These are phyloP conservation scores for Rhizopogon vulgaris DNA, from an alignment of 768 basidiomycete species.

Conservation along the genomic window DNA sequence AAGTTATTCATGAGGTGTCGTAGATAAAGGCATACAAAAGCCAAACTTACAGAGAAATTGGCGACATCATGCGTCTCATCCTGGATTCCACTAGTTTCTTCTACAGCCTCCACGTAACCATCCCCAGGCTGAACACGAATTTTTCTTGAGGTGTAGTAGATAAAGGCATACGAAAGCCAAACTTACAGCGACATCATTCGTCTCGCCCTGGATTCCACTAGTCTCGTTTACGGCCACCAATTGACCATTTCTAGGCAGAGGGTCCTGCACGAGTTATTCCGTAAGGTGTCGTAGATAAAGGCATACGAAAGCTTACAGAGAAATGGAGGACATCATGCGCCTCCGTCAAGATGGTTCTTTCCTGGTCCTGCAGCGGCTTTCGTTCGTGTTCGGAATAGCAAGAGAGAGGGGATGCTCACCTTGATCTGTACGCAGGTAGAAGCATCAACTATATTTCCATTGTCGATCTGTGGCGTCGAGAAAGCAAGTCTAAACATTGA, in stretches of 20 bases:
- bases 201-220: not conserved
- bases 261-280: too few species aligned
- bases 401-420: not conserved
- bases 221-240: not conserved
- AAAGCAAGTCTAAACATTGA: not conserved
- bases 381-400: not conserved
- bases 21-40: not conserved
- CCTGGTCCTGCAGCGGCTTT: not conserved
- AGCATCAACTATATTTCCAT: not conserved
- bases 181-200: too few species aligned
- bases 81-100: too few species aligned
- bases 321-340: not conserved
- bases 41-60: not conserved
- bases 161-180: too few species aligned
- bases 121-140: too few species aligned
- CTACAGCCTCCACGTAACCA: too few species aligned
- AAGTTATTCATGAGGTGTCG: not conserved
- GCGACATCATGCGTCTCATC: too few species aligned
- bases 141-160: too few species aligned
- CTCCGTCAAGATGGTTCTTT: not conserved
- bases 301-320: not conserved
- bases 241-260: too few species aligned
- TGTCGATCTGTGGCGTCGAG: not conserved
- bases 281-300: not conserved
- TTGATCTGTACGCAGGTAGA: not conserved